Conservation (phyloP, 495 filamentous ascomycete genomes). For the Neurospora hispaniola region DNA sequence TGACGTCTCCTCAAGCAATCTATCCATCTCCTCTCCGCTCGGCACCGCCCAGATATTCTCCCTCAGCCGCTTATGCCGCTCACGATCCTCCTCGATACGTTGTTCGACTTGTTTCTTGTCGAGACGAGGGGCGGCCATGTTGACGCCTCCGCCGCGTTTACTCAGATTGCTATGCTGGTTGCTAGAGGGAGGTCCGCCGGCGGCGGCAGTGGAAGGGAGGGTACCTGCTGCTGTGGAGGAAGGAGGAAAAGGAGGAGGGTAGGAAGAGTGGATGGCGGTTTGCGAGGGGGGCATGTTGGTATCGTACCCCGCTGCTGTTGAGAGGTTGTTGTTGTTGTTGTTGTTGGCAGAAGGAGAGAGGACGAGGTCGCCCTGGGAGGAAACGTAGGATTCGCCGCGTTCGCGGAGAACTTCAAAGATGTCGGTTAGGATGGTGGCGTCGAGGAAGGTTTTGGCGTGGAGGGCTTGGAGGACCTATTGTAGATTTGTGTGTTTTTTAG, state of each 20-base stretch:
- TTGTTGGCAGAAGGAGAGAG: conserved; percentile 20
- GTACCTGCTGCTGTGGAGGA: no score
- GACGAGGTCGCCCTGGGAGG: conserved; percentile 25
- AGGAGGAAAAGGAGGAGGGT: no score
- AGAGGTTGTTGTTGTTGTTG: no score
- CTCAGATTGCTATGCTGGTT: background rate
- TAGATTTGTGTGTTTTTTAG: background rate
- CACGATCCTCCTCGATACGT: conserved; percentile 91
- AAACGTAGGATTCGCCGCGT: conserved; percentile 42
- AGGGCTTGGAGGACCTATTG: conserved; percentile 56
- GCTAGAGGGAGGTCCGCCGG: no score
- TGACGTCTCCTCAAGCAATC: conserved; percentile 67
- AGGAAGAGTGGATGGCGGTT: conserved; percentile 1
- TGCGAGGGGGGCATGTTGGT: conserved; percentile 19
- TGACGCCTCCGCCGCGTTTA: background rate
- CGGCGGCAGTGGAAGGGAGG: no score
- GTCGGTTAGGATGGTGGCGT: conserved; percentile 56
- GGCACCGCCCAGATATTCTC: conserved; percentile 86
- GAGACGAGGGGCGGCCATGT: conserved; percentile 30
- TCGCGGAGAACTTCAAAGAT: conserved; percentile 72
- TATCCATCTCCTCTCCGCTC: conserved; percentile 48
- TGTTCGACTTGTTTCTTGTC: conserved; percentile 89
- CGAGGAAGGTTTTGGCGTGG: conserved; percentile 54
- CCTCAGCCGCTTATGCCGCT: conserved; percentile 80
- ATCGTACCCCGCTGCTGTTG: conserved; percentile 15